These are phyloP conservation scores for Scheffersomyces insectosa DNA, from an alignment of 1,139 yeast genomes.

Conservation along the genomic window DNA sequence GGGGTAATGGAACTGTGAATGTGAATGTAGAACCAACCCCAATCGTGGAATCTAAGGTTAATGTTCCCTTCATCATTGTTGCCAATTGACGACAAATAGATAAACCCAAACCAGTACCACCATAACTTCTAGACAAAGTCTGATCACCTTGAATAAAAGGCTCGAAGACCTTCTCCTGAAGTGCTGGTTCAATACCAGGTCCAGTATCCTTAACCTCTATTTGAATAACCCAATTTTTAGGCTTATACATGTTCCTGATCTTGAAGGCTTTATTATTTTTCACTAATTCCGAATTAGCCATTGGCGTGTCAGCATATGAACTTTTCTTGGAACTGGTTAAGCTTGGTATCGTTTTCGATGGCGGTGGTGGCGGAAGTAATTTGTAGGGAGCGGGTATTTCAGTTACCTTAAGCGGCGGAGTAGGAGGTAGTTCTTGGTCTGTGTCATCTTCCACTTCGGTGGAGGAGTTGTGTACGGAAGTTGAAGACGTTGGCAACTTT, in stretches of 20 bases:
- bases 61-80: constrained; percentile 82
- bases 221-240: constrained; percentile 62
- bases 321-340: not conserved
- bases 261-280: constrained; percentile 37
- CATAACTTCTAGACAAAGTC: constrained; percentile 84
- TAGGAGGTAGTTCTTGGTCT: not conserved
- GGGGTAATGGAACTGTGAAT: constrained; percentile 75
- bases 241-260: constrained; percentile 37
- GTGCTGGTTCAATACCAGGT: constrained; percentile 80
- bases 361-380: no score
- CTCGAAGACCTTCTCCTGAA: constrained; percentile 85
- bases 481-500: constrained; percentile 11
- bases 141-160: constrained; percentile 98
- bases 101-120: constrained; percentile 94
- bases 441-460: not conserved
- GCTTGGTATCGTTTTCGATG: not conserved
- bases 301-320: constrained; percentile 1
- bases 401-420: not conserved
- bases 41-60: constrained; percentile 64
- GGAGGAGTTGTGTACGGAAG: not conserved
- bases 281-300: constrained; percentile 16
- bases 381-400: not conserved
- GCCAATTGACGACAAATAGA: constrained; percentile 93
- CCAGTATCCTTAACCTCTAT: constrained; percentile 88
- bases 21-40: constrained; percentile 83